phyloP scores from a whole-genome alignment of 2,329 filamentous ascomycete species.

The Karstenula rhodostoma region DNA sequence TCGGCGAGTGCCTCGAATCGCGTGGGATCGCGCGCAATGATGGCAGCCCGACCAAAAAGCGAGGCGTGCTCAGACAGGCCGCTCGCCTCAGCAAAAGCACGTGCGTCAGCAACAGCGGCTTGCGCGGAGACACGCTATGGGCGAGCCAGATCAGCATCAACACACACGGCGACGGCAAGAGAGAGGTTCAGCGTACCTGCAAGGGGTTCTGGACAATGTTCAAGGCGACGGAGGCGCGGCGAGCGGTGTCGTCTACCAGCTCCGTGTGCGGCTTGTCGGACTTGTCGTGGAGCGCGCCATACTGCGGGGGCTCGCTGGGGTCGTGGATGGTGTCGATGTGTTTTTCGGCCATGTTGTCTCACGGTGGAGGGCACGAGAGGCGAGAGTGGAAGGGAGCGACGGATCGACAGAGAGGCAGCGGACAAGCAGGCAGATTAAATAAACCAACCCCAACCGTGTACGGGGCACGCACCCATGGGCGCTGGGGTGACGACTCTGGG shows the following conservation, averaged over 20 bases:
- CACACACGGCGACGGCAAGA: conserved; percentile 39
- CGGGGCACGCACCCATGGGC: not conserved
- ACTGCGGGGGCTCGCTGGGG: conserved; percentile 2
- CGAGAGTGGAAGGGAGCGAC: not conserved
- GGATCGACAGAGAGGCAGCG: not conserved
- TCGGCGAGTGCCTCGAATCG: conserved; percentile 69
- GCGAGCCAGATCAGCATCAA: conserved; percentile 39
- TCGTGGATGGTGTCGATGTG: conserved; percentile 8
- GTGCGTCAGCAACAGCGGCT: conserved; percentile 62
- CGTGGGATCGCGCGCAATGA: conserved; percentile 75
- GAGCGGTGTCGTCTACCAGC: conserved; percentile 27
- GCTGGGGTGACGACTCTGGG: conserved; percentile 1
- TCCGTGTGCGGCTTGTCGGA: conserved; percentile 1
- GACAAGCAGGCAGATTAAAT: conserved; percentile 1
- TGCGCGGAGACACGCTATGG: conserved; percentile 58
- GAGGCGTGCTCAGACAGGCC: conserved; percentile 65
- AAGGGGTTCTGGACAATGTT: conserved; percentile 59
- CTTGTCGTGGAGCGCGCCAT: conserved; percentile 12
- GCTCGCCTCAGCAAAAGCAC: conserved; percentile 68
- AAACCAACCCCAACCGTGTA: not conserved
- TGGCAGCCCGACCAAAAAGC: conserved; percentile 72
- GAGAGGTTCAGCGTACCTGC: conserved; percentile 43
- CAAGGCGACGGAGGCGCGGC: conserved; percentile 53
- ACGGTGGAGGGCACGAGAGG: not conserved
- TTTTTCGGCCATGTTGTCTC: conserved; percentile 15